Conservation (phyloP, 2,329 filamentous ascomycete genomes). For the Chalaropsis ovoidea region DNA sequence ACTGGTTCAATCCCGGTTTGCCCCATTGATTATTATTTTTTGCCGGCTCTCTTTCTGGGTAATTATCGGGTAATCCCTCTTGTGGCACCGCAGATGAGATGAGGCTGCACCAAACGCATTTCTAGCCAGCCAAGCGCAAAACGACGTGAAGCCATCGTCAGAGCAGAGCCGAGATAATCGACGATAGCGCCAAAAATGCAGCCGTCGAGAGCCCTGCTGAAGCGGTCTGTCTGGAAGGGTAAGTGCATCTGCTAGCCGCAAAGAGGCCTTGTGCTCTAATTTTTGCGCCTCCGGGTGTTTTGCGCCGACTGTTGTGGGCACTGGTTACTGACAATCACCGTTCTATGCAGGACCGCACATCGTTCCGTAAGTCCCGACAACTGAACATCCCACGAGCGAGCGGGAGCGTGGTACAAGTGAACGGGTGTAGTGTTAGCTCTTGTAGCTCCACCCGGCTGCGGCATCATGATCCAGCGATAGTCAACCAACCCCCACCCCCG, state of each 20-base stretch:
- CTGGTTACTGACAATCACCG: conserved; percentile 26
- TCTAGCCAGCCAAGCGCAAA: neutral
- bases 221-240: conserved; percentile 87
- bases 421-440: neutral
- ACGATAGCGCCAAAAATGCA: conserved; percentile 44
- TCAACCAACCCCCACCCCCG: neutral
- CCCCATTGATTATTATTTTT: conserved; percentile 16
- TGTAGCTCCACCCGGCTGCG: conserved; percentile 24
- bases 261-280: neutral
- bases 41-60: neutral
- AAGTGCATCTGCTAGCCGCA: conserved; percentile 27
- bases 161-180: neutral
- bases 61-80: neutral
- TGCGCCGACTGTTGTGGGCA: neutral
- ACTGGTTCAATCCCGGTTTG: conserved; percentile 24
- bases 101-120: neutral
- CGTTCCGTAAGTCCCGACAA: conserved; percentile 40
- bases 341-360: conserved; percentile 41
- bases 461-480: neutral
- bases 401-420: neutral
- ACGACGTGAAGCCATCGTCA: conserved; percentile 6
- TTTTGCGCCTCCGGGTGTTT: neutral
- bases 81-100: neutral
- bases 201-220: conserved; percentile 55
- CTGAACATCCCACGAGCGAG: neutral